Conservation (phyloP, 2,329 filamentous ascomycete species). For the Hymenotorrendiella dingleyae region DNA sequence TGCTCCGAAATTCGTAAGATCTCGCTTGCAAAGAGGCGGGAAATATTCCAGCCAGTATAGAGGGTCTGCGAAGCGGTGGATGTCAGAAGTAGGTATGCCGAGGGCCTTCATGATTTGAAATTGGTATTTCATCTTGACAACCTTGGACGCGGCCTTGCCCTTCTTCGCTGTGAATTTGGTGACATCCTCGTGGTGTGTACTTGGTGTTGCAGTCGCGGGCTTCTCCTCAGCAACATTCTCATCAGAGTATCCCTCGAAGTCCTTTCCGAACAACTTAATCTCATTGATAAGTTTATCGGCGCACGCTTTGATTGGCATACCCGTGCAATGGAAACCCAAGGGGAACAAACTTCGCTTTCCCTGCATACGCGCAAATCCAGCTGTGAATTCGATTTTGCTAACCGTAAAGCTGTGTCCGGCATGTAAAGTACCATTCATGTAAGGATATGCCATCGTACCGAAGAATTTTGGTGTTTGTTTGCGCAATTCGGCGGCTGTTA, state of each 20-base stretch:
- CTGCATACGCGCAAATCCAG: constrained; percentile 82
- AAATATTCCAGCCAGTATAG: constrained; percentile 89
- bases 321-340: constrained; percentile 91
- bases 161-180: constrained; percentile 92
- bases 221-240: constrained; percentile 49
- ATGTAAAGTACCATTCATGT: constrained; percentile 85
- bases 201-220: constrained; percentile 50
- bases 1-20: constrained; percentile 78
- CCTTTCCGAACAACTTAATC: constrained; percentile 79
- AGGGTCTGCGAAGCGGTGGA: constrained; percentile 90
- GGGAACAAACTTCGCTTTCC: constrained; percentile 85
- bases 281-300: constrained; percentile 92
- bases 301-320: constrained; percentile 96
- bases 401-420: constrained; percentile 90
- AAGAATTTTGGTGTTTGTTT: constrained; percentile 87
- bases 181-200: constrained; percentile 69
- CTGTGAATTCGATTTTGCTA: constrained; percentile 87
- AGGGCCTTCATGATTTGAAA: constrained; percentile 92
- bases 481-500: constrained; percentile 68
- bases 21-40: constrained; percentile 71
- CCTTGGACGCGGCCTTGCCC: constrained; percentile 85
- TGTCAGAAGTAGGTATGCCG: constrained; percentile 80
- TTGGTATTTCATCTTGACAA: constrained; percentile 90
- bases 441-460: constrained; percentile 70
- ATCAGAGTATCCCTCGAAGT: constrained; percentile 73